These are phyloP conservation scores for Nitzschia inconspicua DNA, from an alignment of 108 stramenopile genomes.

Conservation along the genomic window DNA sequence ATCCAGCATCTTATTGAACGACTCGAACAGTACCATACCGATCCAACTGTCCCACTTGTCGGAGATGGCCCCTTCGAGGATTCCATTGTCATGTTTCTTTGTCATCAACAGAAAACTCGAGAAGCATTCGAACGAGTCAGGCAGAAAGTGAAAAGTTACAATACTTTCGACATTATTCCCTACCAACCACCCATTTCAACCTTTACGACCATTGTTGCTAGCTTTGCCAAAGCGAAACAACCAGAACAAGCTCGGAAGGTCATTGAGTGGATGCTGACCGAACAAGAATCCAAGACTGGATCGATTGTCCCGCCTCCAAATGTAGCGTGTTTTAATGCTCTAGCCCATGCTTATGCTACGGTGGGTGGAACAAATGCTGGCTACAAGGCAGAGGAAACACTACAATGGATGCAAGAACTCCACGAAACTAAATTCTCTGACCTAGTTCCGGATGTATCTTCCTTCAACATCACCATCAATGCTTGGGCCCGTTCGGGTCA, in stretches of 20 bases:
- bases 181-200: not conserved
- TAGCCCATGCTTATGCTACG: constrained; percentile 33
- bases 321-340: constrained; percentile 27
- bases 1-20: constrained; percentile 10
- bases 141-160: constrained; percentile 10
- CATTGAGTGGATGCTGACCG: constrained; percentile 31
- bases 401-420: constrained; percentile 31
- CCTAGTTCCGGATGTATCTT: constrained; percentile 50
- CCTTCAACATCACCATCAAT: constrained; percentile 34
- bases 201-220: constrained; percentile 18
- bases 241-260: constrained; percentile 19
- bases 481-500: constrained; percentile 31
- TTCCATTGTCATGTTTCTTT: constrained; percentile 21
- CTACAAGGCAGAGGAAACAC: constrained; percentile 23
- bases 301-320: constrained; percentile 22
- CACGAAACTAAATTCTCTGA: constrained; percentile 46
- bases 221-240: constrained; percentile 19
- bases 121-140: constrained; percentile 13
- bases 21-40: constrained; percentile 9
- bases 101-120: constrained; percentile 16
- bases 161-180: not conserved
- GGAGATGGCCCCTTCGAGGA: constrained; percentile 15
- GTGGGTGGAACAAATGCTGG: constrained; percentile 24
- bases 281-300: not conserved
- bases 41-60: constrained; percentile 19